Evolutionary conservation across 345 rosid species (phyloP).

Genomic region (Orychophragmus violaceus): DNA sequence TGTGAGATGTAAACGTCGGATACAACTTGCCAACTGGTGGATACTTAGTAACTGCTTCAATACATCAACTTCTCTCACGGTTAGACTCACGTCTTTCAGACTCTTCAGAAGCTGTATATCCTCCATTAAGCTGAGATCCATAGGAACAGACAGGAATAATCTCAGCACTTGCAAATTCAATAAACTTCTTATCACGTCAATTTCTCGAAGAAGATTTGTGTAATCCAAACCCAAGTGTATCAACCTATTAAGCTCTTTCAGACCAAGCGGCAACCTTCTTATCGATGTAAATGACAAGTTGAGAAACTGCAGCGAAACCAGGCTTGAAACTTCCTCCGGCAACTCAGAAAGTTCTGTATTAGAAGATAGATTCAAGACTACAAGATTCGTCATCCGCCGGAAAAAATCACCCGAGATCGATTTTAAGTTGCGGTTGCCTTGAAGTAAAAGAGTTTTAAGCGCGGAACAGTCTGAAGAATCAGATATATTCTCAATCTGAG

Average conservation of each 20-base stretch:
- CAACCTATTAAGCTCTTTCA: not conserved
- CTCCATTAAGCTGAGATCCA: not conserved
- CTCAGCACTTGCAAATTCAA: not conserved
- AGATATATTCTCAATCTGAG: not conserved
- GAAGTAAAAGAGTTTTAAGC: not conserved
- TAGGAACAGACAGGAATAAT: not conserved
- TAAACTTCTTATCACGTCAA: not conserved
- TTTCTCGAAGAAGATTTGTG: not conserved
- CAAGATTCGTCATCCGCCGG: not conserved
- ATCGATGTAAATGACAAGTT: not conserved
- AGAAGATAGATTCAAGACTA: not conserved
- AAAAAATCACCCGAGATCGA: too few species aligned
- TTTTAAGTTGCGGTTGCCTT: not conserved
- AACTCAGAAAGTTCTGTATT: not conserved
- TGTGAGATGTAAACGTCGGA: not conserved
- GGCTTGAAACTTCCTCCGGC: not conserved
- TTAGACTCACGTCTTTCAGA: not conserved
- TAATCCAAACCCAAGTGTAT: conserved; percentile 4
- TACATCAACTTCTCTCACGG: not conserved
- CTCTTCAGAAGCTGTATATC: not conserved
- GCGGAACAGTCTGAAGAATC: not conserved
- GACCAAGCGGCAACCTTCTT: not conserved
- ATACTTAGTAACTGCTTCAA: not conserved
- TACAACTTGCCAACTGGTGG: not conserved
- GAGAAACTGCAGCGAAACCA: not conserved